Evolutionary conservation across 805 yeast species (phyloP).

Genomic region (Zygoascus tannicola): DNA sequence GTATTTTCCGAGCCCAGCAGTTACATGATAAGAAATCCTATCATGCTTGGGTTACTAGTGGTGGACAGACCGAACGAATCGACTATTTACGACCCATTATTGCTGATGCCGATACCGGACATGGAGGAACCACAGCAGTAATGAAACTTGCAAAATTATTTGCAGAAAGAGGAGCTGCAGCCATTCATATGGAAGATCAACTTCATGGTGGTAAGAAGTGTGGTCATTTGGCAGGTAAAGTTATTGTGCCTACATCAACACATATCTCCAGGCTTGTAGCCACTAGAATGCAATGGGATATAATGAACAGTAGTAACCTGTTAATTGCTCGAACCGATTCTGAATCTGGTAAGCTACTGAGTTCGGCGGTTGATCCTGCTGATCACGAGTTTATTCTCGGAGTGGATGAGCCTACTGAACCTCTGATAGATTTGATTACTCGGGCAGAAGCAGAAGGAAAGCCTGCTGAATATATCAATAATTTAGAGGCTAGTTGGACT

Average conservation of each 20-base stretch:
- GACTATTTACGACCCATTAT: conserved; percentile 54
- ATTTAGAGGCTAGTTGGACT: conserved; percentile 41
- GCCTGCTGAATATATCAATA: conserved; percentile 28
- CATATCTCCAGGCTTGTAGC: conserved; percentile 48
- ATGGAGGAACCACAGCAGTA: conserved; percentile 52
- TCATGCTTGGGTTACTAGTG: conserved; percentile 31
- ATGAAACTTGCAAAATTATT: conserved; percentile 58
- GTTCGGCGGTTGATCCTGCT: conserved; percentile 43
- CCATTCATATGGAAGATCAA: conserved; percentile 57
- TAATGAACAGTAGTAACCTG: conserved; percentile 50
- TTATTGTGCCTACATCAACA: conserved; percentile 49
- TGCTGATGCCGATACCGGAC: conserved; percentile 63
- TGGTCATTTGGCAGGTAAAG: conserved; percentile 56
- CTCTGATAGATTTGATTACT: conserved; percentile 38
- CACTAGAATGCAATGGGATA: conserved; percentile 54
- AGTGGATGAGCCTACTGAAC: conserved; percentile 31
- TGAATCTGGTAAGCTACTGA: conserved; percentile 43
- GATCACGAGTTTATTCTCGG: conserved; percentile 53
- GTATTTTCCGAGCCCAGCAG: conserved; percentile 48
- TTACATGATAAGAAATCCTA: conserved; percentile 47
- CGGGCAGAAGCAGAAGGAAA: conserved; percentile 37
- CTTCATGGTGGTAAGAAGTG: conserved; percentile 58
- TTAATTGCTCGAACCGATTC: conserved; percentile 56
- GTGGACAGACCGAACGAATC: conserved; percentile 22
- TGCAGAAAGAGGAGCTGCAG: conserved; percentile 61